Percentiles rank a stretch among this genome's conserved stretches.
phyloP scores from a whole-genome alignment of 306 rosid species.

The Corylus americana region DNA sequence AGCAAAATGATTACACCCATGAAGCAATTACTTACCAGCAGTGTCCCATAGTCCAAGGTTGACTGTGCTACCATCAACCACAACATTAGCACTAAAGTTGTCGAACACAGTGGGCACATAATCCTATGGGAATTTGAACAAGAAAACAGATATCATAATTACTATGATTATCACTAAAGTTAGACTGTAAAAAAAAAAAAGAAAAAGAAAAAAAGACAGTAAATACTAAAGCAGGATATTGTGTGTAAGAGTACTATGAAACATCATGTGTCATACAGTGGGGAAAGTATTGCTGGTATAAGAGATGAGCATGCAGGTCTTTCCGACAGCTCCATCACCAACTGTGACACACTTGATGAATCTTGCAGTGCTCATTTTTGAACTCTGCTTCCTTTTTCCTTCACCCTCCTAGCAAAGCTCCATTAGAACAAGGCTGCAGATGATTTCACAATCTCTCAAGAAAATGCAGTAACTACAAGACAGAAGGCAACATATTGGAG shows the following conservation, averaged over 20 bases:
- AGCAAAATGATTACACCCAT: neutral
- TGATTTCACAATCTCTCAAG: slow-evolving; percentile 1
- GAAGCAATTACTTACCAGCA: slow-evolving; percentile 60
- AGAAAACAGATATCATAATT: neutral
- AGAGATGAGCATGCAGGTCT: slow-evolving; percentile 90
- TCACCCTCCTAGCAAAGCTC: slow-evolving; percentile 24
- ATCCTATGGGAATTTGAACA: slow-evolving; percentile 43
- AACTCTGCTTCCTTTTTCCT: slow-evolving; percentile 5
- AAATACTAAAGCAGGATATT: no score
- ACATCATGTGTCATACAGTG: slow-evolving; percentile 48
- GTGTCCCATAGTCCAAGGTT: slow-evolving; percentile 94
- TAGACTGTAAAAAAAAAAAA: neutral
- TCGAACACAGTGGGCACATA: slow-evolving; percentile 95
- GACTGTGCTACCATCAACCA: slow-evolving; percentile 92
- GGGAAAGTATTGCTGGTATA: slow-evolving; percentile 93
- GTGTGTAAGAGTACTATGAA: neutral
- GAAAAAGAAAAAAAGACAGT: neutral
- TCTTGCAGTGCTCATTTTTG: slow-evolving; percentile 79
- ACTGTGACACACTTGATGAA: slow-evolving; percentile 94
- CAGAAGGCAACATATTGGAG: slow-evolving; percentile 9
- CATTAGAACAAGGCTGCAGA: slow-evolving; percentile 26
- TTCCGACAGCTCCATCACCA: slow-evolving; percentile 96
- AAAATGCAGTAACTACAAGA: neutral
- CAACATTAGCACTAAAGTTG: slow-evolving; percentile 96
- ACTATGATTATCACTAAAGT: neutral